Conservation (phyloP, 2,329 filamentous ascomycete genomes). For the Periglandula ipomoeae region DNA sequence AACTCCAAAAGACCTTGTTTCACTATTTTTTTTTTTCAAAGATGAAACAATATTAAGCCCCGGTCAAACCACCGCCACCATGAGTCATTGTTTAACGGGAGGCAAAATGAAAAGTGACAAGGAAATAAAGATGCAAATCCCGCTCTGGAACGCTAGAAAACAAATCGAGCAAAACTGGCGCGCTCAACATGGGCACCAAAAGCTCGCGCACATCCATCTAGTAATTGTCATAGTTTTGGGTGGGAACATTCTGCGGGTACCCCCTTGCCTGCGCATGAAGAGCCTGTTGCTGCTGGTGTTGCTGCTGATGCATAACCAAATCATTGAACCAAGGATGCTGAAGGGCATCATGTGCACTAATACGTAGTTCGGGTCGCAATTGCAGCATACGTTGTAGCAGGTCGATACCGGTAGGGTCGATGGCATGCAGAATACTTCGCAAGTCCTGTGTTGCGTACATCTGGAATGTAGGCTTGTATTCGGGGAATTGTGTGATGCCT, state of each 20-base stretch:
- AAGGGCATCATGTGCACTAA: constrained; percentile 78
- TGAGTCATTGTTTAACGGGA: neutral
- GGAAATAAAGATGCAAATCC: neutral
- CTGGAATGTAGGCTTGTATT: constrained; percentile 93
- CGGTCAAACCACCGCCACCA: neutral
- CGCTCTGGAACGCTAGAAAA: neutral
- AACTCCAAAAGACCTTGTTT: neutral
- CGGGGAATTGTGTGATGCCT: constrained; percentile 88
- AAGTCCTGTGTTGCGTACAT: constrained; percentile 91
- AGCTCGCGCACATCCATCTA: constrained; percentile 13
- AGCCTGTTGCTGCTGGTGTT: constrained; percentile 27
- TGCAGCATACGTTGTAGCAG: constrained; percentile 87
- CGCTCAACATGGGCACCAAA: neutral
- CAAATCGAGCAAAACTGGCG: neutral
- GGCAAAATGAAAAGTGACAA: neutral
- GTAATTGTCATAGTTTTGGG: constrained; percentile 29
- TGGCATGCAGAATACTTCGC: constrained; percentile 76
- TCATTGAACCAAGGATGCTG: constrained; percentile 90
- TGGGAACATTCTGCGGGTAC: constrained; percentile 30
- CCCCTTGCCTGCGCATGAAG: constrained; percentile 33
- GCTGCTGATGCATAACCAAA: constrained; percentile 48
- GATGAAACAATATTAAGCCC: neutral
- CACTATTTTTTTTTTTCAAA: neutral
- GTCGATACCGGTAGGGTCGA: constrained; percentile 81
- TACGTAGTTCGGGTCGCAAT: constrained; percentile 80